A percentile compares a stretch with the other conserved stretches of the same genome.
phyloP scores from a whole-genome alignment of 1,284 basidiomycete genomes.

The Taiwanofungus camphoratus region DNA sequence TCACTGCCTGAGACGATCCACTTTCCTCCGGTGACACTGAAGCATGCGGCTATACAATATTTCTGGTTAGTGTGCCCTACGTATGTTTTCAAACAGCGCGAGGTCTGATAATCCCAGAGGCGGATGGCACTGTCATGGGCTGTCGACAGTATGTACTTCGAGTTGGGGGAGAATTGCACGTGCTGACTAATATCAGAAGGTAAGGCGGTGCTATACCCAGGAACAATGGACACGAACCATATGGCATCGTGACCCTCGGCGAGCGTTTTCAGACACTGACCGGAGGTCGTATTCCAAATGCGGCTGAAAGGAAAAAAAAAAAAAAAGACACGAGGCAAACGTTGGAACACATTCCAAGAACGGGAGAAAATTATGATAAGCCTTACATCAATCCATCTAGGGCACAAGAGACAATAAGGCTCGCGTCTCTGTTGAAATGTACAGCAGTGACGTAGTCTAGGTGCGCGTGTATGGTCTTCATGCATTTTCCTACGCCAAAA shows the following conservation, averaged over 20 bases:
- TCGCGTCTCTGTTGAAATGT: slow-evolving; percentile 90
- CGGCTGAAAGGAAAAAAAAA: slow-evolving; percentile 50
- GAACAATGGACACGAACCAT: slow-evolving; percentile 46
- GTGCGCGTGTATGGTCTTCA: slow-evolving; percentile 86
- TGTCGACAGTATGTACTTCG: slow-evolving; percentile 87
- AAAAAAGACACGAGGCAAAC: background rate
- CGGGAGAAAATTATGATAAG: background rate
- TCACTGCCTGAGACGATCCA: slow-evolving; percentile 92
- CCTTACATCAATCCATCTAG: slow-evolving; percentile 92
- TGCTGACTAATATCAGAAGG: slow-evolving; percentile 53
- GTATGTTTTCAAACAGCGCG: slow-evolving; percentile 90
- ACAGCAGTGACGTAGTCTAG: slow-evolving; percentile 93
- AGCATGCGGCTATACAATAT: slow-evolving; percentile 75
- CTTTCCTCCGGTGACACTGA: slow-evolving; percentile 78
- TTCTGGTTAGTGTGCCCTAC: slow-evolving; percentile 75
- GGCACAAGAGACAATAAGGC: slow-evolving; percentile 85
- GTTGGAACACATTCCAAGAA: no score
- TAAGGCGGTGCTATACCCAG: background rate
- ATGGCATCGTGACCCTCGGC: slow-evolving; percentile 88
- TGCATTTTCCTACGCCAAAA: slow-evolving; percentile 58
- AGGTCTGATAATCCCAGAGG: slow-evolving; percentile 93
- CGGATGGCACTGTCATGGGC: slow-evolving; percentile 89
- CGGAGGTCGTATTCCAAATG: slow-evolving; percentile 90
- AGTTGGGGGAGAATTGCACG: slow-evolving; percentile 91
- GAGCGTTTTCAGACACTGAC: slow-evolving; percentile 94